Evolutionary conservation across 192 early-diverging fungal species (phyloP).

Genomic region (Backusella sp.): DNA sequence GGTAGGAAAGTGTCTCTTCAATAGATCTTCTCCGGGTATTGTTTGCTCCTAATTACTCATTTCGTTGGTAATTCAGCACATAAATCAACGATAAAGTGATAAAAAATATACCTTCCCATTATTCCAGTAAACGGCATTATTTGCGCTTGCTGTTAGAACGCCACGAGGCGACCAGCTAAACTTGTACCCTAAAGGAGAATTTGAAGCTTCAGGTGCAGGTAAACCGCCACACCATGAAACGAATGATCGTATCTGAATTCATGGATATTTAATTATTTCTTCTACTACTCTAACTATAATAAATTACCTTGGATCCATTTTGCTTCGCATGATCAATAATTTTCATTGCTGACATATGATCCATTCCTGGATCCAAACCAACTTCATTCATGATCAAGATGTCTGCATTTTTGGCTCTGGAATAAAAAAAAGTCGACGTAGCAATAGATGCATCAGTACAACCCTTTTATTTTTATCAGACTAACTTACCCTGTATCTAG

Average conservation of each 20-base stretch:
- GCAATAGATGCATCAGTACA: background rate
- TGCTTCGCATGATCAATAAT: slow-evolving; percentile 65
- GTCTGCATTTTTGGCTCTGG: slow-evolving; percentile 70
- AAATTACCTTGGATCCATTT: slow-evolving; percentile 14
- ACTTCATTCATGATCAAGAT: slow-evolving; percentile 97
- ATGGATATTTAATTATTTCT: background rate
- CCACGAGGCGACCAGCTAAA: slow-evolving; percentile 95
- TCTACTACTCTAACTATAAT: background rate
- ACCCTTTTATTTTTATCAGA: background rate
- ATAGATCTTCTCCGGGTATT: slow-evolving; percentile 68
- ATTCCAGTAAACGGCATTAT: slow-evolving; percentile 79
- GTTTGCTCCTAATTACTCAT: slow-evolving; percentile 44
- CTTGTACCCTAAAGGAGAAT: slow-evolving; percentile 92
- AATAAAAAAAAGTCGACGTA: background rate
- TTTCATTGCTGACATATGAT: slow-evolving; percentile 96
- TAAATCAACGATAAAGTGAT: background rate
- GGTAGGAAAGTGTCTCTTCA: slow-evolving; percentile 65
- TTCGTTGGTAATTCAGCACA: background rate
- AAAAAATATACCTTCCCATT: slow-evolving; percentile 56
- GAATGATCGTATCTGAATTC: slow-evolving; percentile 64
- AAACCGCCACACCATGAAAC: slow-evolving; percentile 97
- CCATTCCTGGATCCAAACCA: slow-evolving; percentile 97
- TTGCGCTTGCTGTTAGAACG: slow-evolving; percentile 86
- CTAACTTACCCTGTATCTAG: slow-evolving; percentile 60
- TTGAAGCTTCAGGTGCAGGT: slow-evolving; percentile 87